phyloP scores from a whole-genome alignment of 2,329 filamentous ascomycete species.

The Hypoxylon sp. region DNA sequence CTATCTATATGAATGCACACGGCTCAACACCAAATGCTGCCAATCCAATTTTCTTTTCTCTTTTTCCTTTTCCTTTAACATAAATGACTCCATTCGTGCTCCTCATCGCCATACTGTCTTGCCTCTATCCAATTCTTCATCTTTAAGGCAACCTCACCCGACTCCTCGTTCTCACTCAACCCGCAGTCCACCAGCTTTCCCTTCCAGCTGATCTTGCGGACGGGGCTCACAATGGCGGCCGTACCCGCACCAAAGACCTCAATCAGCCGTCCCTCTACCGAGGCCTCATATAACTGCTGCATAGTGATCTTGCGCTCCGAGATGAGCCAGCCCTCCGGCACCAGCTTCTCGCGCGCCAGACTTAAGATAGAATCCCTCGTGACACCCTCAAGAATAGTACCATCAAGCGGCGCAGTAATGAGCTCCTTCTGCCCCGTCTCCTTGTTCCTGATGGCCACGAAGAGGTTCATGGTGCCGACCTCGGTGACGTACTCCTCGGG shows the following conservation, averaged over 20 bases:
- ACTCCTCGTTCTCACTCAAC: constrained; percentile 84
- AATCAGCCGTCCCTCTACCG: constrained; percentile 85
- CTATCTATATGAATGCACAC: constrained; percentile 38
- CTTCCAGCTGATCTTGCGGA: constrained; percentile 91
- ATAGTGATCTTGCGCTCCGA: constrained; percentile 94
- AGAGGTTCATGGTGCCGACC: constrained; percentile 99
- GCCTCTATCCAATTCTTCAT: constrained; percentile 98
- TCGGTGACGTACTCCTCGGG: constrained; percentile 97
- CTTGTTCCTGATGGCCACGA: constrained; percentile 87
- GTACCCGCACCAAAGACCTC: constrained; percentile 97
- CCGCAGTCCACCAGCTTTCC: constrained; percentile 87
- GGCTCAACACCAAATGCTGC: constrained; percentile 15
- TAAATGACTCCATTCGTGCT: constrained; percentile 88
- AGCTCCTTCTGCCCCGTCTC: constrained; percentile 92
- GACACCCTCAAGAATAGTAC: constrained; percentile 95
- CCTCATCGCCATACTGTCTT: constrained; percentile 94
- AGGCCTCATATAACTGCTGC: constrained; percentile 84
- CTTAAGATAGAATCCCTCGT: constrained; percentile 92
- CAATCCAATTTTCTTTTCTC: constrained; percentile 8
- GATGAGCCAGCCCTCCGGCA: constrained; percentile 88
- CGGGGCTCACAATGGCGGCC: constrained; percentile 92
- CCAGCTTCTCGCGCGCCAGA: constrained; percentile 86
- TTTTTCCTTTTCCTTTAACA: constrained; percentile 49
- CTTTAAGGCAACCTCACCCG: constrained; percentile 84
- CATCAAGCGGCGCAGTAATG: constrained; percentile 94